phyloP scores from a whole-genome alignment of 768 basidiomycete genomes.

The Trametes meyenii region DNA sequence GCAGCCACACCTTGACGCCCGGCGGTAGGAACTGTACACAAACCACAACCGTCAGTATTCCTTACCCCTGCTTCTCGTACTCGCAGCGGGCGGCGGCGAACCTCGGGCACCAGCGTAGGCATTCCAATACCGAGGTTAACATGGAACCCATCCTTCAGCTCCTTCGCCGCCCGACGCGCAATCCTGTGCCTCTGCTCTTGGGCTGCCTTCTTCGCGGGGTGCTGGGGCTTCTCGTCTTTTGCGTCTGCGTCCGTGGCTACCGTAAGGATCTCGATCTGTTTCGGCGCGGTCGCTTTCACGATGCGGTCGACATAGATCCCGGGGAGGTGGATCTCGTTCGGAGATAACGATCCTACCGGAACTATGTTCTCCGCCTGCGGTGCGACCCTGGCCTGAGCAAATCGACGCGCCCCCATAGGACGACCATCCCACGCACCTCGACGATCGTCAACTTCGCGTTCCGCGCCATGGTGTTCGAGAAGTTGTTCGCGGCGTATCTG shows the following conservation, averaged over 20 bases:
- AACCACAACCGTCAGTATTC: not conserved
- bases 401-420: not conserved
- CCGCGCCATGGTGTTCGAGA: constrained; percentile 84
- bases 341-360: constrained; percentile 77
- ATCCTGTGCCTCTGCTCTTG: constrained; percentile 70
- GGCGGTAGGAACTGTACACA: constrained; percentile 54
- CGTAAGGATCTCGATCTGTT: constrained; percentile 76
- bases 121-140: constrained; percentile 92
- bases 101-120: constrained; percentile 85
- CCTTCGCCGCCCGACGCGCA: constrained; percentile 85
- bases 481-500: constrained; percentile 88
- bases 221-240: constrained; percentile 26
- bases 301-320: constrained; percentile 91
- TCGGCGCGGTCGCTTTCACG: constrained; percentile 74
- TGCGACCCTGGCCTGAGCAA: not conserved
- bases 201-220: constrained; percentile 50
- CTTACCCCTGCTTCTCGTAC: too few relatives aligned
- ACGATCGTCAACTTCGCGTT: constrained; percentile 90
- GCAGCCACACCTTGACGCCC: constrained; percentile 82
- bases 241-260: constrained; percentile 54
- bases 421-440: constrained; percentile 50
- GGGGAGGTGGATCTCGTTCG: constrained; percentile 80
- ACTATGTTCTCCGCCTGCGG: constrained; percentile 93
- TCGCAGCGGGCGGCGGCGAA: not conserved
- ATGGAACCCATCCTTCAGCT: constrained; percentile 85